Percentiles rank a stretch among this genome's conserved stretches.
Evolutionary conservation across 306 rosid genomes (phyloP).

Genomic region (Dryas drummondii): DNA sequence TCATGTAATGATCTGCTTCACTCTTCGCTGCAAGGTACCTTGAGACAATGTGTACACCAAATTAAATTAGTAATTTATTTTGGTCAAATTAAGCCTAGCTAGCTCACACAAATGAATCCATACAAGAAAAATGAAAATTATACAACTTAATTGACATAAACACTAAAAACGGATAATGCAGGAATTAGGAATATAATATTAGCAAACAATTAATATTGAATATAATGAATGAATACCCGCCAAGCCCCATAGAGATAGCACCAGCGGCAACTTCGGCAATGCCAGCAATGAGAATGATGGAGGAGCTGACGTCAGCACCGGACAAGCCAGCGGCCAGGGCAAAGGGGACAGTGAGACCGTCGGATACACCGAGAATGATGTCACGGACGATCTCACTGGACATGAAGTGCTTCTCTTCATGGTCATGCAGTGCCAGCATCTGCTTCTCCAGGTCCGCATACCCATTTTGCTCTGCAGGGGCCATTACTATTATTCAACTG

Average conservation of each 20-base stretch:
- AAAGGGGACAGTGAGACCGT: slow-evolving; percentile 54
- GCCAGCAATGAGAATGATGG: slow-evolving; percentile 49
- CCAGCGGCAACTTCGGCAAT: slow-evolving; percentile 57
- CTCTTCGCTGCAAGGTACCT: slow-evolving; percentile 93
- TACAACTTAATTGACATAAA: too few relatives aligned
- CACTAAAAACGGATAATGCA: too few relatives aligned
- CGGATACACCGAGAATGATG: slow-evolving; percentile 50
- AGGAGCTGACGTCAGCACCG: slow-evolving; percentile 46
- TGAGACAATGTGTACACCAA: not conserved
- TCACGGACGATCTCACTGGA: slow-evolving; percentile 52
- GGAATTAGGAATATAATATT: too few relatives aligned
- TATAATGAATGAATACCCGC: slow-evolving; percentile 49
- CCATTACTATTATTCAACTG: too few relatives aligned
- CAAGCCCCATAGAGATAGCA: slow-evolving; percentile 58
- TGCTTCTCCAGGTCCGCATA: slow-evolving; percentile 44
- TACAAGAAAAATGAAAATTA: not conserved
- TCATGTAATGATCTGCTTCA: slow-evolving; percentile 77
- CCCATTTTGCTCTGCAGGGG: not conserved
- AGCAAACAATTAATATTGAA: too few relatives aligned
- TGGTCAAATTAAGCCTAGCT: too few relatives aligned
- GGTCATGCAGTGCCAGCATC: slow-evolving; percentile 35
- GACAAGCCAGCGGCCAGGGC: slow-evolving; percentile 51
- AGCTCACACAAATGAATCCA: too few relatives aligned
- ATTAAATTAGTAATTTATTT: not conserved
- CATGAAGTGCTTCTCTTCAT: slow-evolving; percentile 57